phyloP scores from a whole-genome alignment of 2,329 filamentous ascomycete genomes.

The Penicillium sp. region DNA sequence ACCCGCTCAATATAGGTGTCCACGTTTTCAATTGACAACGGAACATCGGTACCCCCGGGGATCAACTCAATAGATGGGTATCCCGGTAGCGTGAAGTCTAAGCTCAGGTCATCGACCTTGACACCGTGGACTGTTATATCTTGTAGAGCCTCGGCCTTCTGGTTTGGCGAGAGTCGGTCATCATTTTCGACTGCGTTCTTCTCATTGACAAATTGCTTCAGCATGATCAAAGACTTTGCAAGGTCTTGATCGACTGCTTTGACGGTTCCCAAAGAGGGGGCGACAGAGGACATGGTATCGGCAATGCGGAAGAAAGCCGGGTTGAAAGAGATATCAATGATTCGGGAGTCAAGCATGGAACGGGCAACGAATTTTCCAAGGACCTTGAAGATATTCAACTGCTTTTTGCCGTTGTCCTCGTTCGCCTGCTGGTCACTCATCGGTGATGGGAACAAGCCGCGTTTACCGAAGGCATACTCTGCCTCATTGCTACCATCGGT shows the following conservation, averaged over 20 bases:
- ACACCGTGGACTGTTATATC: slow-evolving; percentile 74
- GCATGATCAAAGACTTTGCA: slow-evolving; percentile 78
- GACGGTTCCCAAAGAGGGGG: slow-evolving; percentile 83
- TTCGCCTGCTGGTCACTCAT: slow-evolving; percentile 76
- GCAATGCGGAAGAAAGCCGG: slow-evolving; percentile 96
- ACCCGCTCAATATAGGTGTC: slow-evolving; percentile 84
- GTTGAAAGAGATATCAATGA: slow-evolving; percentile 97
- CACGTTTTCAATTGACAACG: slow-evolving; percentile 90
- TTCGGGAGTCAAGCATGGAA: slow-evolving; percentile 96
- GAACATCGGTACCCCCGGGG: slow-evolving; percentile 69
- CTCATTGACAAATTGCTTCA: slow-evolving; percentile 81
- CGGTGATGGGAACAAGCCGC: slow-evolving; percentile 88
- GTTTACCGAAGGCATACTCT: slow-evolving; percentile 82
- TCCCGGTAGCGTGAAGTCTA: slow-evolving; percentile 94
- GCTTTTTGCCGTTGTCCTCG: slow-evolving; percentile 79
- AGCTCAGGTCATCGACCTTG: slow-evolving; percentile 78
- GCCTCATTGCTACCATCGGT: slow-evolving; percentile 73
- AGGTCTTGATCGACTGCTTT: slow-evolving; percentile 86
- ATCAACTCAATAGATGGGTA: slow-evolving; percentile 84
- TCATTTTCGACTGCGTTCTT: slow-evolving; percentile 84
- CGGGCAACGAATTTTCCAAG: slow-evolving; percentile 96
- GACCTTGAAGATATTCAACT: slow-evolving; percentile 85
- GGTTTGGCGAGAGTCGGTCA: slow-evolving; percentile 61
- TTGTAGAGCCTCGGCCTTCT: slow-evolving; percentile 72
- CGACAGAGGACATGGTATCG: slow-evolving; percentile 67